Base-by-base conservation (phyloP, 2,329 filamentous ascomycete genomes). In the Dryadomyces quercus-mongolicae region DNA sequence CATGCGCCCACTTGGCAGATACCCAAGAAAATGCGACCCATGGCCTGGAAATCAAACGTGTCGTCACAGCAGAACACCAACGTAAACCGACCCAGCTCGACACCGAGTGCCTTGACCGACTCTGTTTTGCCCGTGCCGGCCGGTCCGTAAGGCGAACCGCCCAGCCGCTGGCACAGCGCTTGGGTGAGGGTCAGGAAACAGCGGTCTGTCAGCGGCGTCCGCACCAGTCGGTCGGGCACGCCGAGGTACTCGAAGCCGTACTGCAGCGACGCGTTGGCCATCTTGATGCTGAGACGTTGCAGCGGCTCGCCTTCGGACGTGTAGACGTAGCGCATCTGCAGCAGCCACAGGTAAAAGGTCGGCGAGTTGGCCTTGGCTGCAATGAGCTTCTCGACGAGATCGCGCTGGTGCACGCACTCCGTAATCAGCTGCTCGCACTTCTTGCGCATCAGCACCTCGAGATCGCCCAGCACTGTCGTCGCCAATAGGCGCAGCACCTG, bases 51-150 rank as follows among this genome's bases (percentile, higher is more conserved):
- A 69, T 99, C 93, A 64, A 99, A 99, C 0, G 93, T 98, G 70
- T 98, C 93, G 66, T 99, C 93, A 73, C 93, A 99, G 69, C 94
- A 98, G 74, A 99, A 98, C 31, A 99, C 94, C 25, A 99, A 81
- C 1, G 94, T 98, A 68, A 98, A 99, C 57, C 94, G 85, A 66
- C 93, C 94, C 54, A 99, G 83, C 68, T 98, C 91, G 4, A 98
- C 80, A 74, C 93, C 94, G 25, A 99, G 79, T 20, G 93, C 93
- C 71, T 99, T 99, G 67, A 99, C 93, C 2, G 93, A 98, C 67
- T 99, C 93, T 0, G 93, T 99, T 72, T 99, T 99, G 68, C 93
- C 93, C 47, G 93, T 99, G 74, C 93, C 93, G 56, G 93, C 93
- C 60, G 93, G 93, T 52, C 93, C 93, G 64, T 98, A 98, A 0